Conservation (phyloP, 1,284 basidiomycete genomes). For the Cutaneotrichosporon mucoides region DNA sequence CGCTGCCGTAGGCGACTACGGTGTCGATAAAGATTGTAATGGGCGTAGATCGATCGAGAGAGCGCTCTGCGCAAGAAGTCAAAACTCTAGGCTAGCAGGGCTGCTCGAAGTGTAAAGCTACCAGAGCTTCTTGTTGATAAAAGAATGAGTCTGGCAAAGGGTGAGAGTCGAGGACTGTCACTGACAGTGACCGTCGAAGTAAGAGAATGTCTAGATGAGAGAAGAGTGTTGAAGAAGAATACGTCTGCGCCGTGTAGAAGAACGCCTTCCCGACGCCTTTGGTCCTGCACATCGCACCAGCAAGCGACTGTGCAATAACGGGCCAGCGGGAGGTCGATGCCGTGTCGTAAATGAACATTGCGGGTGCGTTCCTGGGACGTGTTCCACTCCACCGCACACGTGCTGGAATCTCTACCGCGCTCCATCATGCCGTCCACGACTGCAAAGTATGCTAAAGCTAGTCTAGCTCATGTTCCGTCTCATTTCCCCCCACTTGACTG, state of each 20-base stretch:
- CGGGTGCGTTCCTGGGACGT: background rate
- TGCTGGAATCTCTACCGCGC: background rate
- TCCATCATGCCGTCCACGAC: background rate
- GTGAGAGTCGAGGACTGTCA: background rate
- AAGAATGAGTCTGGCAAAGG: background rate
- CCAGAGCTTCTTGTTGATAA: background rate
- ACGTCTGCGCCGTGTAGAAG: too few relatives aligned
- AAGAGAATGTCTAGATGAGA: too few relatives aligned
- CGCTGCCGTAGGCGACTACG: too few relatives aligned
- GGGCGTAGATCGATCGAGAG: too few relatives aligned
- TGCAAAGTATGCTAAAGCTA: too few relatives aligned
- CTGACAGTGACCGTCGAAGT: background rate
- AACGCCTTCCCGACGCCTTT: too few relatives aligned
- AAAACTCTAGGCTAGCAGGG: too few relatives aligned
- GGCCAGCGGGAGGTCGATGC: background rate
- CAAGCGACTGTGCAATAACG: background rate
- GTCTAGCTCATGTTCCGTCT: too few relatives aligned
- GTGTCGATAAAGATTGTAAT: too few relatives aligned
- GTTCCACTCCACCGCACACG: background rate
- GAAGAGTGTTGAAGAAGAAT: background rate
- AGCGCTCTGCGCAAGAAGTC: too few relatives aligned
- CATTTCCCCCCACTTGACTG: too few relatives aligned
- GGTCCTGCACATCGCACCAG: background rate
- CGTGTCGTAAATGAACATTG: background rate
- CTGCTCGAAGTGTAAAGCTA: background rate